Percentiles rank a stretch among this genome's conserved stretches.
phyloP scores from a whole-genome alignment of 768 basidiomycete species.

The Lactarius sp. region DNA sequence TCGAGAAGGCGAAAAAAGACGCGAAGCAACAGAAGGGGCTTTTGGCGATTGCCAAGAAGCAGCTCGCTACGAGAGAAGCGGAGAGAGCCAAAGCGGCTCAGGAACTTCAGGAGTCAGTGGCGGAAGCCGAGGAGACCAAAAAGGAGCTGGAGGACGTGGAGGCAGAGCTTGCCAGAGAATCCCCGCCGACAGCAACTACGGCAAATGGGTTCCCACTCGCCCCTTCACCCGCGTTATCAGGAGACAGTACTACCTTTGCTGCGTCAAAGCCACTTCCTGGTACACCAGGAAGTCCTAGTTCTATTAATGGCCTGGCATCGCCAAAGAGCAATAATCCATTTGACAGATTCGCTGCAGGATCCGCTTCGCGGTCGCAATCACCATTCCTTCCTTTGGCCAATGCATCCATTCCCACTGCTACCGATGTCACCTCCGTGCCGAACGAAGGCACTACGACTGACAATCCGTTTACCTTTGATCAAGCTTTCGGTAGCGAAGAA shows the following conservation, averaged over 20 bases:
- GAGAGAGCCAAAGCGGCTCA: constrained; percentile 65
- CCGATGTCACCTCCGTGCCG: constrained; percentile 3
- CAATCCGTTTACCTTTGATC: constrained; percentile 52
- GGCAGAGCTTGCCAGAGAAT: constrained; percentile 40
- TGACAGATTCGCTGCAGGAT: constrained; percentile 53
- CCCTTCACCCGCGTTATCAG: constrained; percentile 36
- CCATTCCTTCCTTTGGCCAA: constrained; percentile 53
- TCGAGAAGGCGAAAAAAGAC: constrained; percentile 89
- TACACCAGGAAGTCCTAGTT: constrained; percentile 52
- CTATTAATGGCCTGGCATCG: constrained; percentile 40
- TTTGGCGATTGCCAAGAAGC: constrained; percentile 92
- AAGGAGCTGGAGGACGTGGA: constrained; percentile 56
- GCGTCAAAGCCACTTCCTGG: constrained; percentile 67
- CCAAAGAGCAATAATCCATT: constrained; percentile 91
- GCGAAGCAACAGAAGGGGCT: constrained; percentile 95
- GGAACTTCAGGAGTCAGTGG: constrained; percentile 64
- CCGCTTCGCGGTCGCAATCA: constrained; percentile 47
- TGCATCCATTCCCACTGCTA: constrained; percentile 31
- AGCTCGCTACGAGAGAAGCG: constrained; percentile 77
- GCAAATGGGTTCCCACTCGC: constrained; percentile 28
- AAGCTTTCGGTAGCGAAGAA: constrained; percentile 27
- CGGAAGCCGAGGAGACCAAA: constrained; percentile 46
- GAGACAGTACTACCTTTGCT: constrained; percentile 51
- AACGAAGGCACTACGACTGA: constrained; percentile 27
- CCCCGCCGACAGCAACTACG: constrained; percentile 25